A percentile compares a stretch with the other conserved stretches of the same genome.
Conservation (phyloP, 495 filamentous ascomycete genomes). For the Aspergillus biplanus region DNA sequence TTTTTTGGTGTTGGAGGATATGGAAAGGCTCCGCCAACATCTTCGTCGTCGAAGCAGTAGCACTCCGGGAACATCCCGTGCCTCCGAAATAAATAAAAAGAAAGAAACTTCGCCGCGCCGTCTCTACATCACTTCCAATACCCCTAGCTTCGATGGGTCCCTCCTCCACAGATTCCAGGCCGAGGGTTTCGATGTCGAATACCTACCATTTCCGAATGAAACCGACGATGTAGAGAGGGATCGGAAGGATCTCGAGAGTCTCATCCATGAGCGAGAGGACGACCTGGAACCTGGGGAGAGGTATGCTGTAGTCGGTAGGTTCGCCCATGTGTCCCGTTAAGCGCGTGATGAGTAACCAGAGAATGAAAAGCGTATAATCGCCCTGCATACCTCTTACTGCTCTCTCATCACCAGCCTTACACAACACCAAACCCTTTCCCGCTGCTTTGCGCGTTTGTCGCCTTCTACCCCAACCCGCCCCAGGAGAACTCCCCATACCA, state of each 20-base stretch:
- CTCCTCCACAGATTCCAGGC: slow-evolving; percentile 59
- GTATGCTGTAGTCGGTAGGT: slow-evolving; percentile 52
- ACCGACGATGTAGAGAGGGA: slow-evolving; percentile 46
- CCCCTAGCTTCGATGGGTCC: slow-evolving; percentile 57
- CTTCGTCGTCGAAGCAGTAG: slow-evolving; percentile 26
- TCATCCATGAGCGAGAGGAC: slow-evolving; percentile 49
- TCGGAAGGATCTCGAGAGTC: slow-evolving; percentile 45
- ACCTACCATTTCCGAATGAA: slow-evolving; percentile 53
- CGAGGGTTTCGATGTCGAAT: slow-evolving; percentile 67
- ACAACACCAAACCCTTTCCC: slow-evolving; percentile 46
- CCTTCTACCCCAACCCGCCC: slow-evolving; percentile 58
- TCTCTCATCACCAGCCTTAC: slow-evolving; percentile 49
- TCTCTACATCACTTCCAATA: slow-evolving; percentile 64
- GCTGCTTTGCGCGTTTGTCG: slow-evolving; percentile 53
- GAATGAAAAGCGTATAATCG: slow-evolving; percentile 51
- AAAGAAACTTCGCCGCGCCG: slow-evolving; percentile 28
- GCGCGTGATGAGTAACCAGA: not conserved
- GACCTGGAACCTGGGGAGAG: slow-evolving; percentile 47
- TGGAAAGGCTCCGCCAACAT: slow-evolving; percentile 26
- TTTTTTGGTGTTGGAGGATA: not conserved
- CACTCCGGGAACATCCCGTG: slow-evolving; percentile 10
- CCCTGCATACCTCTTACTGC: slow-evolving; percentile 60
- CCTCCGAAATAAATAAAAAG: not conserved
- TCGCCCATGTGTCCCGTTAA: not conserved
- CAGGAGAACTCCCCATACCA: slow-evolving; percentile 15